Evolutionary conservation across 2,329 filamentous ascomycete genomes (phyloP).

Genomic region (Aurifilum marmelostoma): DNA sequence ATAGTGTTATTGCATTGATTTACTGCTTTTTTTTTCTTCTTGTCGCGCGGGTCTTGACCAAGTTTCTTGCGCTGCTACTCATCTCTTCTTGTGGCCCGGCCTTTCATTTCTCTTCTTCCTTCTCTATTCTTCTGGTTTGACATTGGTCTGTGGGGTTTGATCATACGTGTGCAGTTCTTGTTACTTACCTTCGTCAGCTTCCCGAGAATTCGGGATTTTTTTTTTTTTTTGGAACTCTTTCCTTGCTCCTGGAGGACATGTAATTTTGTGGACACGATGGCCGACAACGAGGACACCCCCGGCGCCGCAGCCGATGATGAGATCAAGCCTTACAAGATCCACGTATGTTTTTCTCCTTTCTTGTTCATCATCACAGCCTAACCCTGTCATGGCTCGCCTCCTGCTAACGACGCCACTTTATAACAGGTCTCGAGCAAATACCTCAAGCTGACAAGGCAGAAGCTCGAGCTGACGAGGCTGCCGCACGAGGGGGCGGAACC

Average conservation of each 20-base stretch:
- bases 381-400: neutral
- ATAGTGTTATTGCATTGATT: neutral
- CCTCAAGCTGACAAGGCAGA: conserved; percentile 67
- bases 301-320: conserved; percentile 44
- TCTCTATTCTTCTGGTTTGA: neutral
- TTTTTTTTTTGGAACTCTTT: neutral
- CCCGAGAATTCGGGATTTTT: neutral
- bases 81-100: neutral
- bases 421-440: conserved; percentile 67
- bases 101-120: neutral
- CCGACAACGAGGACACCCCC: conserved; percentile 35
- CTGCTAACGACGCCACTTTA: conserved; percentile 35
- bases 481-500: conserved; percentile 60
- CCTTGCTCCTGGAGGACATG: neutral
- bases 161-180: neutral
- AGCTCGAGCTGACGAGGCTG: conserved; percentile 67
- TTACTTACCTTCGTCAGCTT: neutral
- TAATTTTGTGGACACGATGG: conserved; percentile 30
- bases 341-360: conserved; percentile 53
- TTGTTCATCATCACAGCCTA: neutral
- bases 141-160: neutral
- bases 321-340: conserved; percentile 59
- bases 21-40: neutral
- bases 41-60: neutral
- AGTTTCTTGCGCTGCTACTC: neutral